phyloP scores from a whole-genome alignment of 2,329 filamentous ascomycete species.

The Amesomyces nigricolor region DNA sequence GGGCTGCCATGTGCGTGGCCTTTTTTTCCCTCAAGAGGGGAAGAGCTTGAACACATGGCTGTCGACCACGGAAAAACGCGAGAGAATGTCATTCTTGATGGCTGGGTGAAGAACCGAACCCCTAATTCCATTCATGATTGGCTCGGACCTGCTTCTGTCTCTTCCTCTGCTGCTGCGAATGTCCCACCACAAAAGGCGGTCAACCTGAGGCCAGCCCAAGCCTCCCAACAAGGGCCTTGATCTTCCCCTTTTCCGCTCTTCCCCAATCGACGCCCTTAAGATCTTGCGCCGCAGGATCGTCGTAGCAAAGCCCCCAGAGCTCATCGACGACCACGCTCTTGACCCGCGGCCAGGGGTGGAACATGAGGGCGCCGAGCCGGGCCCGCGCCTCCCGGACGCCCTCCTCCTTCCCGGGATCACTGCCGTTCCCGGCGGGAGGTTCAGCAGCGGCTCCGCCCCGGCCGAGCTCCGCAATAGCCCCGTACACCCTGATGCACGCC shows the following conservation, averaged over 20 bases:
- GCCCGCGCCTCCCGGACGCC: slow-evolving; percentile 51
- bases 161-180: not conserved
- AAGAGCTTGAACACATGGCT: not conserved
- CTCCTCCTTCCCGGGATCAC: slow-evolving; percentile 28
- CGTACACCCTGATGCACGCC: slow-evolving; percentile 75
- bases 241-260: slow-evolving; percentile 42
- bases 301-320: slow-evolving; percentile 45
- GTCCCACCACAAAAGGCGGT: slow-evolving; percentile 9
- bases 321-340: slow-evolving; percentile 55
- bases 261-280: slow-evolving; percentile 55
- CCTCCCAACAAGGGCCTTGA: slow-evolving; percentile 40
- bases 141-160: slow-evolving; percentile 11
- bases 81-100: not conserved
- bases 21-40: not conserved
- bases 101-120: not conserved
- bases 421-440: slow-evolving; percentile 15
- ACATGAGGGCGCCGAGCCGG: slow-evolving; percentile 66
- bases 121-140: not conserved
- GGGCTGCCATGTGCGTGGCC: slow-evolving; percentile 17
- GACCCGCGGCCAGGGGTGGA: slow-evolving; percentile 78
- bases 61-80: not conserved
- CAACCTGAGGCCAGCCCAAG: slow-evolving; percentile 34
- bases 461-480: slow-evolving; percentile 50
- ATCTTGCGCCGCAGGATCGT: slow-evolving; percentile 28
- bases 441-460: slow-evolving; percentile 5